Conservation (phyloP, 208 protist genomes). For the Herpetomonas muscarum region DNA sequence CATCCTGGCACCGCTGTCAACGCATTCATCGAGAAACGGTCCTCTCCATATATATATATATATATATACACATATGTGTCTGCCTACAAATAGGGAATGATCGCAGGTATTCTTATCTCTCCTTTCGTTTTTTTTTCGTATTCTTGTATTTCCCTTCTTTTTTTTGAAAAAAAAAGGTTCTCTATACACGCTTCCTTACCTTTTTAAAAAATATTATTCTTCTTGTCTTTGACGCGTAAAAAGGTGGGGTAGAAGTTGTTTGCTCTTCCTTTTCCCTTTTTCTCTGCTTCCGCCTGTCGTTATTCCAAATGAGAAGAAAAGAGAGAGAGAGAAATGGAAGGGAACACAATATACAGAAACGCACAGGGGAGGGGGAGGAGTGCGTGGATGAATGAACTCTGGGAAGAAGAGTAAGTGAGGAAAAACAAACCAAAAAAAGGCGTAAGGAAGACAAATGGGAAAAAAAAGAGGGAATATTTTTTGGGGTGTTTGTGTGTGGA, state of each 20-base stretch:
- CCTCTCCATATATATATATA: too few species aligned
- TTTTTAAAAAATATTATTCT: neutral
- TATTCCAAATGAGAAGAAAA: neutral
- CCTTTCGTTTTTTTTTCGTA: neutral
- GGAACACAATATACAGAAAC: too few species aligned
- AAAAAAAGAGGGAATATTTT: conserved; percentile 1
- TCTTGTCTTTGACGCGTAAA: too few species aligned
- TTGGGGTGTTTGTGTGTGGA: neutral
- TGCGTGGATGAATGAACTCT: too few species aligned
- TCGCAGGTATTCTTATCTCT: neutral
- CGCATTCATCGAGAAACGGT: too few species aligned
- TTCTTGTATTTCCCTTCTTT: conserved; percentile 2
- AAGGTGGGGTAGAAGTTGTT: too few species aligned
- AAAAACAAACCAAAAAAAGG: conserved; percentile 8
- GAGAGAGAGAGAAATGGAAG: too few species aligned
- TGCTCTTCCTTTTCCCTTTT: too few species aligned
- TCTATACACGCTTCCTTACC: neutral
- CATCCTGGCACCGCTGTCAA: too few species aligned
- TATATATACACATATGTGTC: too few species aligned
- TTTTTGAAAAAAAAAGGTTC: conserved; percentile 1
- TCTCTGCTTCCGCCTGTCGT: too few species aligned
- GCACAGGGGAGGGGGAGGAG: too few species aligned
- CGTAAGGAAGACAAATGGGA: conserved; percentile 3
- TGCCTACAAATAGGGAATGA: neutral
- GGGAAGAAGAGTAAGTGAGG: neutral